Evolutionary conservation across 23 red algal genomes (phyloP), one percentile per base, ranked within the genome.

Genomic region (Agarophyton chilense): DNA sequence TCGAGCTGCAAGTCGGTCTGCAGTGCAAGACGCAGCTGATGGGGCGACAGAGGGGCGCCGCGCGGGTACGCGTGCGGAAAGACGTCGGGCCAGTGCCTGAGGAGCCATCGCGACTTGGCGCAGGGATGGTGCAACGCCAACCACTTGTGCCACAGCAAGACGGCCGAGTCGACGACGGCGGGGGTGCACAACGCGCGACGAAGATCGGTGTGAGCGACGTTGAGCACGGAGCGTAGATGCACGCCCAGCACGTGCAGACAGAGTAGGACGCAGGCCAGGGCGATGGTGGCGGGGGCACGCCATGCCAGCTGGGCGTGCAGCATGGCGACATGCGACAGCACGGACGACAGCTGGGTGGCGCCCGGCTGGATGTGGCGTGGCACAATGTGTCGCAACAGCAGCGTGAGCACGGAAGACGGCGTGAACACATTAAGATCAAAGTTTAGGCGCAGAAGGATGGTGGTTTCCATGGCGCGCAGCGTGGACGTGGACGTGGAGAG

Each of bases 321-420:
- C 43, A 74, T 46, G 68, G 68, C 68, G 29, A 74, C 68, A 13
- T 74, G 68, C 68, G 68, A n/a, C n/a, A 74, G 41, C 1, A 74
- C 38, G 68, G 1, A 4, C 39, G 39, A 4, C 40, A 74, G 68
- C 43, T 1, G 1, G 10, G 6, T 10, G 68, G 68, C 68, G n/a
- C n/a, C 2, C 5, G 21, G 21, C 9, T 49, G 41, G 8, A 7
- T 6, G 1, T 47, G 13, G 68, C 12, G 18, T 19, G 68, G 68
- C 40, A 74, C 1, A 26, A 74, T 3, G 2, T 74, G 68, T 1
- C 40, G 68, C 24, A 74, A 6, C 40, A 74, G 68, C 68, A 49
- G 40, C 24, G 68, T 8, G 2, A 74, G 40, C 4, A 18, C 43
- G 21, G 68, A 43, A 18, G 39, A 46, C 43, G 68, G 40, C 40